Evolutionary conservation across 345 rosid genomes (phyloP).

Genomic region (Euphorbia pulcherrima): DNA sequence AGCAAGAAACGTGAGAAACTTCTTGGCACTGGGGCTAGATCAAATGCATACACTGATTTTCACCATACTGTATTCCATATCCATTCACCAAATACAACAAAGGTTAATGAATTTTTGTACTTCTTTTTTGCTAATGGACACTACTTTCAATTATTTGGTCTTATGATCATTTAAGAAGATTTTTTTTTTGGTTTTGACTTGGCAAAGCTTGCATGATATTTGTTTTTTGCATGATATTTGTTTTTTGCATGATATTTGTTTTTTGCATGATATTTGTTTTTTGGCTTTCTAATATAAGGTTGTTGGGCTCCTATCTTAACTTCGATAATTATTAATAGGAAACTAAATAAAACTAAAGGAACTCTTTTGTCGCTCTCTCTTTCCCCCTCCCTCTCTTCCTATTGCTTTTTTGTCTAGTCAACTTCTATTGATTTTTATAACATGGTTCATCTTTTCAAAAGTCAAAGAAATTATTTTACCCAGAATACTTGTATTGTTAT

Average conservation of each 20-base stretch:
- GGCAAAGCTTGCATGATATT: not conserved
- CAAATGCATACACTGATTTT: conserved; percentile 99
- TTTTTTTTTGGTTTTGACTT: not conserved
- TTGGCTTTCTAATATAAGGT: no score
- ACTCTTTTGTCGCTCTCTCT: not conserved
- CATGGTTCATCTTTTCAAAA: not conserved
- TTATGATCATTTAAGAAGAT: not conserved
- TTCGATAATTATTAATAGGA: not conserved
- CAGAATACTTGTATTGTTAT: not conserved
- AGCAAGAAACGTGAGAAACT: conserved; percentile 98
- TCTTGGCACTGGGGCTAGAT: conserved; percentile 96
- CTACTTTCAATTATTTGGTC: not conserved
- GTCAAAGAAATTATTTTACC: not conserved
- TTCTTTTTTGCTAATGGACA: not conserved
- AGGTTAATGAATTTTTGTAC: conserved; percentile 45
- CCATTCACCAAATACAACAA: conserved; percentile 83
- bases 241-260: not conserved
- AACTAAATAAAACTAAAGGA: not conserved
- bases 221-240: not conserved
- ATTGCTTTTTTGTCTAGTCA: not conserved
- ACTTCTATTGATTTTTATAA: not conserved
- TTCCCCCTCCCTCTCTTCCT: not conserved
- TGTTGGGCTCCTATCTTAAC: not conserved
- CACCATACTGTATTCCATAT: conserved; percentile 99
- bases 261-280: not conserved